Evolutionary conservation across 805 yeast species (phyloP).

Genomic region (Wickerhamiella bombiphila): DNA sequence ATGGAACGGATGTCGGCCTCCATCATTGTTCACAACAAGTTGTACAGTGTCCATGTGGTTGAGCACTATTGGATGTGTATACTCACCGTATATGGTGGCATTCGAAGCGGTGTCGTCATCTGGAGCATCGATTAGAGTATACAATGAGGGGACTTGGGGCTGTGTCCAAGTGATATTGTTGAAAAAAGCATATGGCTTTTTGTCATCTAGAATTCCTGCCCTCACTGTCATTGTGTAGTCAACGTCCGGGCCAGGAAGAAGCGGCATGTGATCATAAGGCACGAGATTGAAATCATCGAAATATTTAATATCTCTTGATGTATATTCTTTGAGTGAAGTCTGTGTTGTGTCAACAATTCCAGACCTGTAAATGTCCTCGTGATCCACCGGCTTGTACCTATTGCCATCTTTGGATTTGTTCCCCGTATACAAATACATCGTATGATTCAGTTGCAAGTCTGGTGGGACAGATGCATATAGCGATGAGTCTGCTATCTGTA

Average conservation of each 20-base stretch:
- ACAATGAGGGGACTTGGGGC: constrained; percentile 75
- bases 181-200: constrained; percentile 87
- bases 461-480: constrained; percentile 68
- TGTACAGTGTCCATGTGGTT: constrained; percentile 53
- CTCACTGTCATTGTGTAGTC: constrained; percentile 50
- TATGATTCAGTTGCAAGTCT: constrained; percentile 53
- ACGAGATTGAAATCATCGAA: constrained; percentile 64
- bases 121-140: constrained; percentile 55
- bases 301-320: constrained; percentile 32
- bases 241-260: constrained; percentile 48
- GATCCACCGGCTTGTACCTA: constrained; percentile 29
- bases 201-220: constrained; percentile 74
- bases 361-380: constrained; percentile 42
- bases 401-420: no score
- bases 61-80: constrained; percentile 62
- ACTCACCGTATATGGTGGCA: constrained; percentile 55
- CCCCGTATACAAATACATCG: constrained; percentile 44
- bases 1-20: constrained; percentile 87
- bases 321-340: constrained; percentile 22
- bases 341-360: constrained; percentile 22
- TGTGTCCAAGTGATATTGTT: constrained; percentile 62
- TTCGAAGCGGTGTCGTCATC: constrained; percentile 32
- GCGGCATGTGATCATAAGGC: constrained; percentile 42
- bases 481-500: constrained; percentile 63
- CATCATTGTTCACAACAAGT: constrained; percentile 65